Percentiles rank a stretch among this genome's conserved stretches.
These are phyloP conservation scores for Solanum okadae DNA, from an alignment of 257 asterid species.

Conservation along the genomic window DNA sequence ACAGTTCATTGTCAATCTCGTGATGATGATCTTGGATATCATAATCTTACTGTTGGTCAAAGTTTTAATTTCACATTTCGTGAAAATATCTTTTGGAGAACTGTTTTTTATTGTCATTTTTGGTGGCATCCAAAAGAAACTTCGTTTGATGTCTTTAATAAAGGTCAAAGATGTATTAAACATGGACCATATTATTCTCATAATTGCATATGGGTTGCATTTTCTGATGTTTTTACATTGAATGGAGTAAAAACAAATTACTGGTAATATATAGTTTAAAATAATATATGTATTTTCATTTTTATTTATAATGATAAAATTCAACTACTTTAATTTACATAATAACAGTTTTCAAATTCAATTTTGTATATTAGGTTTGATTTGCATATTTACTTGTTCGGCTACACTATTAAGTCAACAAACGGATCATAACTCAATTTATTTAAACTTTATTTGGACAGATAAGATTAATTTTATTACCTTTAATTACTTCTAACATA, in stretches of 20 bases:
- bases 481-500: too few relatives aligned
- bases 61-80: not conserved
- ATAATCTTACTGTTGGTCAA: not conserved
- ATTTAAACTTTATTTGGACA: too few relatives aligned
- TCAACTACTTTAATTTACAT: not conserved
- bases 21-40: not conserved
- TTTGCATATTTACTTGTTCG: too few relatives aligned
- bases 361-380: too few relatives aligned
- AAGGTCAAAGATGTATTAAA: not conserved
- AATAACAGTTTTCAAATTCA: too few relatives aligned
- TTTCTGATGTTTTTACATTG: not conserved
- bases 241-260: not conserved
- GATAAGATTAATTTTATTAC: too few relatives aligned
- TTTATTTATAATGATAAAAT: not conserved
- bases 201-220: not conserved
- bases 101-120: not conserved
- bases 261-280: not conserved
- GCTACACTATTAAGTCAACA: too few relatives aligned
- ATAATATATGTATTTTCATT: not conserved
- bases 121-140: not conserved
- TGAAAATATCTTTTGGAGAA: not conserved
- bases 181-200: too few relatives aligned
- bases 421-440: too few relatives aligned
- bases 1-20: not conserved
- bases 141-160: not conserved